phyloP scores from a whole-genome alignment of 2,329 filamentous ascomycete genomes.

The Cladosporium sp. region DNA sequence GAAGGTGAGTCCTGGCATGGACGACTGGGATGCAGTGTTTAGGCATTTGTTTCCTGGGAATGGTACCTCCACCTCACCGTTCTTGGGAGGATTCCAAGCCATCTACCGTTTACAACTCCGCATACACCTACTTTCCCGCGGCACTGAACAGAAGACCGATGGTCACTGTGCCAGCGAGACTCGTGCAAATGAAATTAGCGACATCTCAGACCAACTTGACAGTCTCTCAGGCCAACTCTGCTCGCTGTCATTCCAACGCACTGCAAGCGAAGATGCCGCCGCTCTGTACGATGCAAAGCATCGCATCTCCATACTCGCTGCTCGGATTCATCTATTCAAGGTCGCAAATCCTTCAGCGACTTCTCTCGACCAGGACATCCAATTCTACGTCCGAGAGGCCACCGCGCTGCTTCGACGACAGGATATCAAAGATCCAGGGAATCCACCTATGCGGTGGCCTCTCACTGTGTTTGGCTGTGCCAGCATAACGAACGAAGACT shows the following conservation, averaged over 20 bases:
- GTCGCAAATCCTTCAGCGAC: conserved; percentile 5
- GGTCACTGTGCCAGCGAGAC: neutral
- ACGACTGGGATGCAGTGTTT: conserved; percentile 13
- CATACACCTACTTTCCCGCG: conserved; percentile 12
- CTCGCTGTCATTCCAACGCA: neutral
- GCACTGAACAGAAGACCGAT: neutral
- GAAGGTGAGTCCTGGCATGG: neutral
- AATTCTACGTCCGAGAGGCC: neutral
- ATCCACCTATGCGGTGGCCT: conserved; percentile 18
- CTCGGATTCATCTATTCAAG: conserved; percentile 16
- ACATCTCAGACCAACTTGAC: neutral
- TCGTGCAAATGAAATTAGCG: neutral
- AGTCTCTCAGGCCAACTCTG: neutral
- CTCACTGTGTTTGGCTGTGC: conserved; percentile 18
- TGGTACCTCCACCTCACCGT: conserved; percentile 14
- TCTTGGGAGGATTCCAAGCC: conserved; percentile 16
- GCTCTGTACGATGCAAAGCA: conserved; percentile 17
- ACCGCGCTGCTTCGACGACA: neutral
- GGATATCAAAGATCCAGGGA: conserved; percentile 11
- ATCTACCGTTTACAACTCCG: conserved; percentile 16
- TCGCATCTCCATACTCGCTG: conserved; percentile 8
- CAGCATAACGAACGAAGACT: conserved; percentile 10
- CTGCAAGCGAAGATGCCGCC: neutral
- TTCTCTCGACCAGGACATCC: neutral
- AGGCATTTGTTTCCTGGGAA: neutral